Percentiles rank a stretch among this genome's conserved stretches.
These are phyloP conservation scores for Salix exigua DNA, from an alignment of 345 rosid species.

Conservation along the genomic window DNA sequence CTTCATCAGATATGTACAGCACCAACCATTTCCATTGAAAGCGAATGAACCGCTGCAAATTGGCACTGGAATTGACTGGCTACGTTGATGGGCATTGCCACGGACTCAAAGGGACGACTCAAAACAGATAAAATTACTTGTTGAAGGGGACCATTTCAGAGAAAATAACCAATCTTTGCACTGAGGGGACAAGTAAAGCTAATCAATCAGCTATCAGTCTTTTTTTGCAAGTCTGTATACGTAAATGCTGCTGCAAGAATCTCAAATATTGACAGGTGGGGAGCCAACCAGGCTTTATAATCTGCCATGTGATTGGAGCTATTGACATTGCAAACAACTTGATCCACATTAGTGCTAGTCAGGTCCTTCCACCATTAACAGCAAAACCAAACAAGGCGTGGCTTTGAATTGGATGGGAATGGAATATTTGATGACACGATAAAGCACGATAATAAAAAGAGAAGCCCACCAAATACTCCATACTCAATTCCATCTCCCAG, in stretches of 20 bases:
- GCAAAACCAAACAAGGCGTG: neutral
- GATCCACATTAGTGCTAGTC: neutral
- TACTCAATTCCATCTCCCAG: neutral
- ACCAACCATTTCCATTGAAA: neutral
- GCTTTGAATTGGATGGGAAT: neutral
- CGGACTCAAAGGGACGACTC: neutral
- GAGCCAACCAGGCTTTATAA: neutral
- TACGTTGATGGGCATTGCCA: neutral
- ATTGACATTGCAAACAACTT: neutral
- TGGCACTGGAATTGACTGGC: conserved; percentile 8
- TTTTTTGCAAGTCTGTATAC: neutral
- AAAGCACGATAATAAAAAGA: neutral
- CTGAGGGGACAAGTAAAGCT: neutral
- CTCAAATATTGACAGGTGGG: neutral
- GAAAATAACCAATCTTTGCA: neutral
- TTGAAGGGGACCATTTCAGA: conserved; percentile 7
- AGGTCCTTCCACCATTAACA: neutral
- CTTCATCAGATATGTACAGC: neutral
- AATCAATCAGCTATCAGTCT: neutral
- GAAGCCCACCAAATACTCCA: neutral
- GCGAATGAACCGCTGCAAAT: neutral
- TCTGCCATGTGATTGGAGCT: neutral
- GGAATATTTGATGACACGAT: neutral
- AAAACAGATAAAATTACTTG: neutral
- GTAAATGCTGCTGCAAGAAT: neutral